Base-by-base conservation (phyloP, 192 early-diverging fungal species). In the Backusella sp. region DNA sequence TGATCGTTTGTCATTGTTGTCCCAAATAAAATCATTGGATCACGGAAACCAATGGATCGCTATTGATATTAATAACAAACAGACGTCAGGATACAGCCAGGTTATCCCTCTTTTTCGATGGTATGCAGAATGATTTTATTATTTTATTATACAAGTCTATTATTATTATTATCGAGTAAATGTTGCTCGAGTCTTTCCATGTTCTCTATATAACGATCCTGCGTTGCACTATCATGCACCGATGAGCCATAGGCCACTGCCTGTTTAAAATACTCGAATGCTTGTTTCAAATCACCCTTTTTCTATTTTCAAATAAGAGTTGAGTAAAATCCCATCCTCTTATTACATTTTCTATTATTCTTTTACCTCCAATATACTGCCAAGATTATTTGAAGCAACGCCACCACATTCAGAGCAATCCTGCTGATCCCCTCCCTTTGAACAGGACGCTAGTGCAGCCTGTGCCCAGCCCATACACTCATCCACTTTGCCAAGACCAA, bases 391-490 rank as follows among this genome's bases (percentile, higher is more conserved):
- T 28, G 85, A 73, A 21, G 80, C 86, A 3, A 88, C 79, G 12
- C 80, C 88, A 15, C 86, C 84, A 73, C 88, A 90, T 77, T 90
- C 88, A 52, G 83, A 79, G 68, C 88, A 90, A 72, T 88, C 86
- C 30, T 81, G 78, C 12, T 28, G 15, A 1, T 73, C 67, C 7
- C 35, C 66, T 1, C 77, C 81, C n/a, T 68, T 70, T 28, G 85
- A 81, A 53, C 84, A 80, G 21, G 84, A 84, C 23, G 67, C 71
- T 34, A 90, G 75, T 3, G 87, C 79, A 70, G 82, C 80, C 34
- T 90, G 88, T 59, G 86, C 78, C 88, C 88, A 90, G 3, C 88
- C 88, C 37, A 90, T 53, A 3, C 87, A 87, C 26, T 86, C 86
- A 17, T 90, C 84, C 23, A 79, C 30, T 67, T 88, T 85, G 15